A percentile compares a stretch with the other conserved stretches of the same genome.
These are phyloP conservation scores for Blastobotrys arbuscula DNA, from an alignment of 1,139 yeast genomes.

Conservation along the genomic window DNA sequence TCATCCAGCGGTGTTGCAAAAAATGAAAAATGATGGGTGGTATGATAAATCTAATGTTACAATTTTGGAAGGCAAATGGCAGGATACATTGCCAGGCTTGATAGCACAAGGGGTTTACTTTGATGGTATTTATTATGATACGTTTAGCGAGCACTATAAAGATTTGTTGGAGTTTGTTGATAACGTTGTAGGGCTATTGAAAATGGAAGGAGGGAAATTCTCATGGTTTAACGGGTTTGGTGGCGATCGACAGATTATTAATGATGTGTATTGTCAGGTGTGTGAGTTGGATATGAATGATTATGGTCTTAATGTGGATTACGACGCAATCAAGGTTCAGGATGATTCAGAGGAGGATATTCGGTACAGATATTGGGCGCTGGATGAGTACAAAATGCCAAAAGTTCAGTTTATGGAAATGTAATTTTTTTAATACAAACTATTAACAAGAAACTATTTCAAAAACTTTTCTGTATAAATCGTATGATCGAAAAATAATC, in stretches of 20 bases:
- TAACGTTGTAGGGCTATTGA: conserved; percentile 66
- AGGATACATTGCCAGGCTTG: conserved; percentile 63
- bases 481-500: no score
- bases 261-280: conserved; percentile 81
- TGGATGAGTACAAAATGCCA: conserved; percentile 23
- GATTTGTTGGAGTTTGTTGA: conserved; percentile 88
- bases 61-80: conserved; percentile 86
- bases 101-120: conserved; percentile 66
- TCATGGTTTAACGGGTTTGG: conserved; percentile 94
- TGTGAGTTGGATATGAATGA: conserved; percentile 75
- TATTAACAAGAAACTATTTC: no score
- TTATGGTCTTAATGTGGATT: conserved; percentile 65
- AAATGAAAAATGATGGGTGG: conserved; percentile 78
- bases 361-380: conserved; percentile 63
- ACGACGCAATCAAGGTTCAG: conserved; percentile 31
- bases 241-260: conserved; percentile 85
- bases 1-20: conserved; percentile 79
- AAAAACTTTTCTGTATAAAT: no score
- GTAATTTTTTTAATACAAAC: no score
- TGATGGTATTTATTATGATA: conserved; percentile 90
- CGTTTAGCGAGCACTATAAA: conserved; percentile 80
- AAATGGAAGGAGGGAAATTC: conserved; percentile 59
- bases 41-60: conserved; percentile 65
- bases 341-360: conserved; percentile 43
- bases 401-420: conserved; percentile 2